Evolutionary conservation across 2,329 filamentous ascomycete species (phyloP).

Genomic region (Xylaria polymorpha): DNA sequence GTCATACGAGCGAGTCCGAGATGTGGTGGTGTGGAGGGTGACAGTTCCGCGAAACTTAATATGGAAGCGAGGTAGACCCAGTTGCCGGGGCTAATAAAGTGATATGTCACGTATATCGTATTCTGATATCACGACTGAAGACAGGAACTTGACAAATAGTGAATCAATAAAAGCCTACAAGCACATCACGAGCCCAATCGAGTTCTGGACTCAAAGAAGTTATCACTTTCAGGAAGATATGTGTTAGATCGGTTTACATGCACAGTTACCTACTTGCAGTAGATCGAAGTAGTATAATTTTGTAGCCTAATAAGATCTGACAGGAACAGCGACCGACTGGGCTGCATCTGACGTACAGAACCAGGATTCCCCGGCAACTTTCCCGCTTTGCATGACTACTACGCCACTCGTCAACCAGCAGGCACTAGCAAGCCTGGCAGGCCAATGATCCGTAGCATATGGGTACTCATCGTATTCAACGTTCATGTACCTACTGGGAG

Average conservation of each 20-base stretch:
- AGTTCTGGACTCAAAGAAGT: conserved; percentile 27
- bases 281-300: conserved; percentile 24
- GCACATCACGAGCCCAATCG: conserved; percentile 21
- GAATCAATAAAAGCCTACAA: conserved; percentile 20
- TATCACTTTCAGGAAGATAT: conserved; percentile 10
- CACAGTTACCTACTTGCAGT: not conserved
- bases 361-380: conserved; percentile 33
- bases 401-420: conserved; percentile 27
- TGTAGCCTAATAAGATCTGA: conserved; percentile 29
- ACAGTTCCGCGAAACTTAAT: conserved; percentile 6
- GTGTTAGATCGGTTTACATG: not conserved
- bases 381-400: conserved; percentile 27
- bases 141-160: conserved; percentile 36
- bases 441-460: conserved; percentile 10
- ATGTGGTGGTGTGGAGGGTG: conserved; percentile 27
- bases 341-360: conserved; percentile 34
- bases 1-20: conserved; percentile 33
- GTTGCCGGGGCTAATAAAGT: conserved; percentile 15
- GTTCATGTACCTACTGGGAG: not conserved
- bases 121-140: conserved; percentile 25
- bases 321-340: conserved; percentile 31
- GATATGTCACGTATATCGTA: conserved; percentile 35
- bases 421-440: conserved; percentile 21
- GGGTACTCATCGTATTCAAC: conserved; percentile 1
- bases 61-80: conserved; percentile 30